phyloP scores from a whole-genome alignment of 1,139 yeast species.

The Pneumocystis carinii region DNA sequence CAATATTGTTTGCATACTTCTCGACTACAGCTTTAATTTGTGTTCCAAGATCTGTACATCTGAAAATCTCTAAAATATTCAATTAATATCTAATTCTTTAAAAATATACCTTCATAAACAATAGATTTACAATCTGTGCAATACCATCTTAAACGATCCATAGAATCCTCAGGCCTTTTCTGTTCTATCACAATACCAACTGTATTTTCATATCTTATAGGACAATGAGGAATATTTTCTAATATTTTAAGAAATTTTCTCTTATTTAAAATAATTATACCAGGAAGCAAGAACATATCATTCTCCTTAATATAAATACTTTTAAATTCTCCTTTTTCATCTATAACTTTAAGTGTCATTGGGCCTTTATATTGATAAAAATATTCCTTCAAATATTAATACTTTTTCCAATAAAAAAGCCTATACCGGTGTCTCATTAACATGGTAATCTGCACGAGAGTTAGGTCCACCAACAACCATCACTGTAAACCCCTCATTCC shows the following conservation, averaged over 20 bases:
- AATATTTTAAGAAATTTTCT: constrained; percentile 7
- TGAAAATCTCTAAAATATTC: constrained; percentile 56
- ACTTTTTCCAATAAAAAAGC: constrained; percentile 28
- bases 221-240: constrained; percentile 75
- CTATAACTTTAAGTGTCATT: constrained; percentile 77
- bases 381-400: not conserved
- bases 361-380: constrained; percentile 75
- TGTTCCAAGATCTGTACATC: constrained; percentile 71
- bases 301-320: constrained; percentile 71
- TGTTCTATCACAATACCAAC: constrained; percentile 92
- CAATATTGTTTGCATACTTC: constrained; percentile 47
- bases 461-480: constrained; percentile 95
- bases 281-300: constrained; percentile 68
- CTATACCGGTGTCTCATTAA: constrained; percentile 76
- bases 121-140: not conserved
- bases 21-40: constrained; percentile 76
- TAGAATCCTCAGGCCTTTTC: constrained; percentile 58
- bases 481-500: constrained; percentile 78
- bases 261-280: not conserved
- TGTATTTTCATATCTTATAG: constrained; percentile 72
- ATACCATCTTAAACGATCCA: constrained; percentile 31
- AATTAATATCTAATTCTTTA: constrained; percentile 37
- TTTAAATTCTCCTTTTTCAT: constrained; percentile 46
- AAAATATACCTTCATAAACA: constrained; percentile 68
- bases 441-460: constrained; percentile 82